A percentile compares a stretch with the other conserved stretches of the same genome.
Evolutionary conservation across 2,329 filamentous ascomycete species (phyloP).

Genomic region (Lachnellula suecica): DNA sequence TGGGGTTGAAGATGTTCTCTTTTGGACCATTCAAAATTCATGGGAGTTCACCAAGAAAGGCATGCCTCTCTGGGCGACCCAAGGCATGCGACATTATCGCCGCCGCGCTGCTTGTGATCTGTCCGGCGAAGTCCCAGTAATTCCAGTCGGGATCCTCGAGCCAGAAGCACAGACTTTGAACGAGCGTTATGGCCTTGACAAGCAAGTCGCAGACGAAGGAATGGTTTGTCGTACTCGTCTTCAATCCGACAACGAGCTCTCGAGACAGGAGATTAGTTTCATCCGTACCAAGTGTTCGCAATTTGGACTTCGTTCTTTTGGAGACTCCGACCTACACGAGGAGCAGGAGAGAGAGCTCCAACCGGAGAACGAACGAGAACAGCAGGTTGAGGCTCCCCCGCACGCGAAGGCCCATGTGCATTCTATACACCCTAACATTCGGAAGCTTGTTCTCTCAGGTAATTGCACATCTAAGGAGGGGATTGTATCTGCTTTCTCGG

Average conservation of each 20-base stretch:
- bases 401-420: conserved; percentile 41
- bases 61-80: conserved; percentile 59
- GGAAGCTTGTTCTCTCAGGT: conserved; percentile 40
- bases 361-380: conserved; percentile 62
- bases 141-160: conserved; percentile 46
- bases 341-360: conserved; percentile 70
- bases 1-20: conserved; percentile 52
- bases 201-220: background rate
- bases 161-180: conserved; percentile 52
- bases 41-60: conserved; percentile 46
- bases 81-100: conserved; percentile 51
- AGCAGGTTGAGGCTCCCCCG: conserved; percentile 50
- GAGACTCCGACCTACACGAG: conserved; percentile 48
- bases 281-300: conserved; percentile 36
- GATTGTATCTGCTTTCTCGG: conserved; percentile 21
- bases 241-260: conserved; percentile 3
- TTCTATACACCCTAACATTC: conserved; percentile 42
- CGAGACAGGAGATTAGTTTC: conserved; percentile 14
- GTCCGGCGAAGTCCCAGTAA: conserved; percentile 7
- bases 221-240: background rate
- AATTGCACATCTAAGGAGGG: background rate
- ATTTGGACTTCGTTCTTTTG: conserved; percentile 34
- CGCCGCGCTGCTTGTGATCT: conserved; percentile 23
- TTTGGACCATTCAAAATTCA: conserved; percentile 60
- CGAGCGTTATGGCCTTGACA: conserved; percentile 43